Evolutionary conservation across 2,329 filamentous ascomycete genomes (phyloP), one percentile per base, ranked within the genome.

Genomic region (Neurospora sp.): DNA sequence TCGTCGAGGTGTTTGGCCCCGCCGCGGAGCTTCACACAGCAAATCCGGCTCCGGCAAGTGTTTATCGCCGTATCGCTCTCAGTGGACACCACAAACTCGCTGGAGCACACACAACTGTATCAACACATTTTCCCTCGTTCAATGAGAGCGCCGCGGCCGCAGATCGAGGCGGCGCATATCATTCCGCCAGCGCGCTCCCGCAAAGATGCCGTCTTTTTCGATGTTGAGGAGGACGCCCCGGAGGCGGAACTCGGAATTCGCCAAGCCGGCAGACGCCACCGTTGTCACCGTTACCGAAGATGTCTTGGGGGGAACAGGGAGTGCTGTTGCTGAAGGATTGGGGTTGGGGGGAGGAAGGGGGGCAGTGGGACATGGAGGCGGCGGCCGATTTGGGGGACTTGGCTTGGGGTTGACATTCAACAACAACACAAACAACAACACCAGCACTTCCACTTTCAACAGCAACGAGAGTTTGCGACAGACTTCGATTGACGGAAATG

Each of bases 151-250:
- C 68, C 33, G 19, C 39, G 66, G 19, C 23, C 58, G 39, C 46
- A 67, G 62, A 62, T 67, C 38, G 67, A 66, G 40, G 67, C 66
- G 52, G 67, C 67, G 46, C 66, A 68, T 39, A 70, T 69, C 67
- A 70, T 52, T 33, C 52, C 13, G 52, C 28, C 6, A 42, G 15
- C 17, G 8, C 67, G 58, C 13, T 38, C 36, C 46, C 52, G 13
- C 62, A 71, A 72, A 71, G 46, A 80, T 80, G 78, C 78, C 78
- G 46, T 77, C 77, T 19, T 75, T 80, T 46, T 77, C 77, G 36
- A 74, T 77, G 8, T 73, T 78, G 69, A 77, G 76, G 68, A 76
- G 77, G 68, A 75, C 75, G 52, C 74, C 74, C 3, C 74, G 74
- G 70, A 72, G 73, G 69, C 66, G 71, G 62, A 73, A 73, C 42